A percentile compares a stretch with the other conserved stretches of the same genome.
Evolutionary conservation across 805 yeast genomes (phyloP).

Genomic region (Clavispora asparagi): DNA sequence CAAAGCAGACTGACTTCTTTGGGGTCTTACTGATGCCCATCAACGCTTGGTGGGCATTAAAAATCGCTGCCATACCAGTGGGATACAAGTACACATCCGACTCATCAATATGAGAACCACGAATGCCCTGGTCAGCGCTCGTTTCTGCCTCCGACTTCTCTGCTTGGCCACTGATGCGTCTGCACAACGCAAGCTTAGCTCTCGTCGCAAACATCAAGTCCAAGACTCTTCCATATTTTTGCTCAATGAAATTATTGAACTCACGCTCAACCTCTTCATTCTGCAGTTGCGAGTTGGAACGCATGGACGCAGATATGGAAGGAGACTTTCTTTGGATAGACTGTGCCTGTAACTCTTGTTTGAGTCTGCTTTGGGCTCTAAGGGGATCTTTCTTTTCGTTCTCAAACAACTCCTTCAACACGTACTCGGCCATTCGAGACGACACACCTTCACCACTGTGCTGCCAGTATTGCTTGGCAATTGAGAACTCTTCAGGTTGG

Average conservation of each 20-base stretch:
- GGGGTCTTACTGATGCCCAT: constrained; percentile 19
- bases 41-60: constrained; percentile 65
- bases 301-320: constrained; percentile 24
- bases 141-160: constrained; percentile 32
- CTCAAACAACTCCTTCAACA: constrained; percentile 52
- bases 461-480: constrained; percentile 92
- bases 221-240: constrained; percentile 84
- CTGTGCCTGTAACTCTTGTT: constrained; percentile 33
- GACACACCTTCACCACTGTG: constrained; percentile 97
- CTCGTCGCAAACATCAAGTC: constrained; percentile 70
- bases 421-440: constrained; percentile 83
- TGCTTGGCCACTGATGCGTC: constrained; percentile 68
- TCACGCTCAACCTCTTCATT: constrained; percentile 43
- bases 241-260: constrained; percentile 69
- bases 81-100: constrained; percentile 81
- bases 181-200: constrained; percentile 69
- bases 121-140: constrained; percentile 2
- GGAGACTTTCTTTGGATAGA: constrained; percentile 28
- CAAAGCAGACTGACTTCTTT: constrained; percentile 82
- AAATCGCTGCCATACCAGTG: constrained; percentile 90
- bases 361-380: constrained; percentile 14
- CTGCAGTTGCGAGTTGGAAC: constrained; percentile 16
- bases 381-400: constrained; percentile 11
- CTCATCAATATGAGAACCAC: constrained; percentile 21
- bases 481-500: constrained; percentile 48